Percentiles rank a stretch among this genome's conserved stretches.
Evolutionary conservation across 2,329 filamentous ascomycete genomes (phyloP).

Genomic region (Fulvia fulva): DNA sequence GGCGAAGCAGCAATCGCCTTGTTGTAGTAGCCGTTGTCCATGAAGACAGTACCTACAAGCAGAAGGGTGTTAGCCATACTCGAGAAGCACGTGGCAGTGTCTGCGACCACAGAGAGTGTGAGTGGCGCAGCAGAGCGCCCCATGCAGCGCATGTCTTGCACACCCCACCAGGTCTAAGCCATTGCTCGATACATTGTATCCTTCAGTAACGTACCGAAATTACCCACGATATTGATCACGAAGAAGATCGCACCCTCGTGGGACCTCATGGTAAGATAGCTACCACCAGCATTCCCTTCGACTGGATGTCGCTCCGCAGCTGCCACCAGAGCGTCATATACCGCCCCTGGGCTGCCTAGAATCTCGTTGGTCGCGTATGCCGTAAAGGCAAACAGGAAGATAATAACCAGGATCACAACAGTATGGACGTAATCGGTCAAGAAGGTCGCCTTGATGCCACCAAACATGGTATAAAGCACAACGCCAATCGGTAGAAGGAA

Average conservation of each 20-base stretch:
- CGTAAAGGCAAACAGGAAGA: slow-evolving; percentile 79
- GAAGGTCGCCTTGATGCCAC: slow-evolving; percentile 82
- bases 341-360: slow-evolving; percentile 69
- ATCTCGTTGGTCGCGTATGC: slow-evolving; percentile 70
- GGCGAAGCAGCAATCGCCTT: slow-evolving; percentile 87
- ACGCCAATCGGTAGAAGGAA: slow-evolving; percentile 80
- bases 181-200: no score
- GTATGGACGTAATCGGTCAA: slow-evolving; percentile 85
- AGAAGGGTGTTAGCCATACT: no score
- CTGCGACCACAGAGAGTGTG: no score
- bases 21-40: slow-evolving; percentile 79
- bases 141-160: no score
- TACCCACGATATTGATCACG: slow-evolving; percentile 37
- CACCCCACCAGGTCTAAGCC: no score
- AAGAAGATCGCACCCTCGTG: slow-evolving; percentile 83
- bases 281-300: slow-evolving; percentile 72
- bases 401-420: slow-evolving; percentile 77
- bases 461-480: slow-evolving; percentile 65
- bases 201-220: slow-evolving; percentile 14
- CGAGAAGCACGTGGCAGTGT: no score
- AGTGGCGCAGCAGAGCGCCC: no score
- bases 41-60: slow-evolving; percentile 69
- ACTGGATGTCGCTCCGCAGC: slow-evolving; percentile 70
- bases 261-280: slow-evolving; percentile 82
- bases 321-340: slow-evolving; percentile 72